These are phyloP conservation scores for Actinomortierella wolfii DNA, from an alignment of 371 early-diverging fungal species.

Conservation along the genomic window DNA sequence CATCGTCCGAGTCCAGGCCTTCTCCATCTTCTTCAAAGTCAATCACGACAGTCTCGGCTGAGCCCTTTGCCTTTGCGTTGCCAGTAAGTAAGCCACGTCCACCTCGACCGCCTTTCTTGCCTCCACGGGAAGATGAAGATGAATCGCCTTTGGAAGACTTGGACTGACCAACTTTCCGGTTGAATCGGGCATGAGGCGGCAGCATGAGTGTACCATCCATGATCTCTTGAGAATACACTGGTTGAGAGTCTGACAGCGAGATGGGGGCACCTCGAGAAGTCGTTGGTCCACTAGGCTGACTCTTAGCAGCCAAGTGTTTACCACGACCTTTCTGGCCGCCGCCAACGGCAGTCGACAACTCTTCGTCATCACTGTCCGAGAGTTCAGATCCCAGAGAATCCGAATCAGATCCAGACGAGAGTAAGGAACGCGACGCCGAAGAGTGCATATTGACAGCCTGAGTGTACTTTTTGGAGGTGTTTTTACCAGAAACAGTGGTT, in stretches of 20 bases:
- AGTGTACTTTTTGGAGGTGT: too few species aligned
- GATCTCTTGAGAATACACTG: conserved; percentile 37
- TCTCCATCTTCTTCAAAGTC: conserved; percentile 24
- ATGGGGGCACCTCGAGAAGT: conserved; percentile 19
- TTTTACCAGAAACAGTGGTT: too few species aligned
- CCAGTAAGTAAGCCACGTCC: conserved; percentile 23
- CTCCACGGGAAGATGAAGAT: conserved; percentile 15
- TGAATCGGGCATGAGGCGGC: conserved; percentile 8
- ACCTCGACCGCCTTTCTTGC: conserved; percentile 20
- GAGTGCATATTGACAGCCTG: neutral
- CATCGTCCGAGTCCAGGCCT: too few species aligned
- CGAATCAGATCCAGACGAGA: conserved; percentile 19
- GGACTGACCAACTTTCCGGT: neutral
- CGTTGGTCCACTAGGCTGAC: neutral
- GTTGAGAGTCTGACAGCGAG: conserved; percentile 30
- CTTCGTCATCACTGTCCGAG: conserved; percentile 1
- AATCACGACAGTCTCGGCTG: conserved; percentile 16
- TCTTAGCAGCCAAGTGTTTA: conserved; percentile 4
- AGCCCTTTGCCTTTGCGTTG: conserved; percentile 19
- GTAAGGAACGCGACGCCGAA: conserved; percentile 7
- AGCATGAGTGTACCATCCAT: conserved; percentile 29
- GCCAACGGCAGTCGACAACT: conserved; percentile 5
- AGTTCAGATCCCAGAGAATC: neutral
- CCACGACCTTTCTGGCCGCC: conserved; percentile 12
- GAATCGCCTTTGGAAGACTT: neutral